Base-by-base conservation (phyloP, 169 alveolate species). In the Condylostoma magnum region DNA sequence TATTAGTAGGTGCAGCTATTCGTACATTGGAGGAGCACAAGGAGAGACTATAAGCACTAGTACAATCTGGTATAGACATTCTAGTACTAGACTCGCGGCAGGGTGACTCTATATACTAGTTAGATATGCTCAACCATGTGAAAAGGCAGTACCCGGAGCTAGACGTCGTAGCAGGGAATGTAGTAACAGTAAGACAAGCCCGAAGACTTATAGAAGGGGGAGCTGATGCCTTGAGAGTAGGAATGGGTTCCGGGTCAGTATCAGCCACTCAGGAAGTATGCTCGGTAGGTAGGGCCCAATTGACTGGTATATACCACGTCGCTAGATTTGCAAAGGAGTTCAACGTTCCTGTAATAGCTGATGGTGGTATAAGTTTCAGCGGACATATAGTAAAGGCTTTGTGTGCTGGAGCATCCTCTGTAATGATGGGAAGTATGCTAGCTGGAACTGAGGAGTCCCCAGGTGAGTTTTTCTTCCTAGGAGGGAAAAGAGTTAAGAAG, bases 171-270 rank as follows among this genome's bases (percentile, higher is more conserved):
- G 98, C 92, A 0, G 99, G 99, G 22, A 96, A 96, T 69, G 98
- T 96, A 22, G 98, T 95, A 28, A 93, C 99, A 4, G 92, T 84
- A 41, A 83, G 89, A 34, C 97, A 94, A 69, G 96, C 98, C 2
- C 90, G 90, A 83, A 78, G 84, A 60, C 80, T 92, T 36, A 60
- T 90, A 10, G 90, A 86, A 31, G 94, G 93, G 30, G 97, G 97
- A 0, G 96, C 91, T 20, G 97, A 93, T 76, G 92, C 91, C n/a
- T 63, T 93, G 28, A 82, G 90, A 37, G 92, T 93, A 6, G 97
- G 99, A 6, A 96, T 96, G 96, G 99, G 99, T 8, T 86, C 95
- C 48, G 99, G 99, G 20, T 95, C 98, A 69, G 95, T 96, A 36
- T 96, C 99, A 83, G 94, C 99, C 34, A 95, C 99, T 0, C 95